Conservation (phyloP, 2,329 filamentous ascomycete genomes). For the Colletotrichum siamense region DNA sequence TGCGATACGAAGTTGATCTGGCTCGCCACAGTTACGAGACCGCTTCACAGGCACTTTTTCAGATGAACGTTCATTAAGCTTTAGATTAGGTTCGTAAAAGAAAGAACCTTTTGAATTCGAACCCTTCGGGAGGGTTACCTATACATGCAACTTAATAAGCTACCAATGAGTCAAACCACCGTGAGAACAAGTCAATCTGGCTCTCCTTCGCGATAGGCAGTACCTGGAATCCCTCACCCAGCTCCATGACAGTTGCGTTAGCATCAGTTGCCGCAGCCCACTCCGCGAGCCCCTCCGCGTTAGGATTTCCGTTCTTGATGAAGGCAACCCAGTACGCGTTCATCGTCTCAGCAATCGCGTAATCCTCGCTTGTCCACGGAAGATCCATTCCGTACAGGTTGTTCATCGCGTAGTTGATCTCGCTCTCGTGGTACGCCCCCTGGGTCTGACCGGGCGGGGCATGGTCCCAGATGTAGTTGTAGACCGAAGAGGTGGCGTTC, state of each 20-base stretch:
- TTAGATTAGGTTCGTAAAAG: neutral
- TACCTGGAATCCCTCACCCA: neutral
- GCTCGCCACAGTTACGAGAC: rapidly evolving
- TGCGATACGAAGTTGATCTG: neutral
- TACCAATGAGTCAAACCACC: neutral
- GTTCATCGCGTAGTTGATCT: slow-evolving; percentile 43
- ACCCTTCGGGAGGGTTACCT: neutral
- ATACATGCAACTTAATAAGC: neutral
- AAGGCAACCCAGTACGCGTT: neutral
- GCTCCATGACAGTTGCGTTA: neutral
- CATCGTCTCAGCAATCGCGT: neutral
- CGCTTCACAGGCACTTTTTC: rapidly evolving
- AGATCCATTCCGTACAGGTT: slow-evolving; percentile 31
- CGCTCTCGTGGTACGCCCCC: slow-evolving; percentile 41
- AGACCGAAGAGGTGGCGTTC: neutral
- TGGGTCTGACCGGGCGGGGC: slow-evolving; percentile 31
- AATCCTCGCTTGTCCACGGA: neutral
- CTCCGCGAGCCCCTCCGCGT: neutral
- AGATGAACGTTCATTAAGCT: neutral
- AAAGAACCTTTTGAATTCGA: rapidly evolving
- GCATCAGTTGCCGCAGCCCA: neutral
- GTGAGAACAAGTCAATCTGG: neutral
- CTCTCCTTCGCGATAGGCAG: neutral
- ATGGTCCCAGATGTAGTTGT: neutral
- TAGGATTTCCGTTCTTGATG: neutral